A percentile compares a stretch with the other conserved stretches of the same genome.
These are phyloP conservation scores for Fusarium nelsonii DNA, from an alignment of 2,329 filamentous ascomycete genomes.

Conservation along the genomic window DNA sequence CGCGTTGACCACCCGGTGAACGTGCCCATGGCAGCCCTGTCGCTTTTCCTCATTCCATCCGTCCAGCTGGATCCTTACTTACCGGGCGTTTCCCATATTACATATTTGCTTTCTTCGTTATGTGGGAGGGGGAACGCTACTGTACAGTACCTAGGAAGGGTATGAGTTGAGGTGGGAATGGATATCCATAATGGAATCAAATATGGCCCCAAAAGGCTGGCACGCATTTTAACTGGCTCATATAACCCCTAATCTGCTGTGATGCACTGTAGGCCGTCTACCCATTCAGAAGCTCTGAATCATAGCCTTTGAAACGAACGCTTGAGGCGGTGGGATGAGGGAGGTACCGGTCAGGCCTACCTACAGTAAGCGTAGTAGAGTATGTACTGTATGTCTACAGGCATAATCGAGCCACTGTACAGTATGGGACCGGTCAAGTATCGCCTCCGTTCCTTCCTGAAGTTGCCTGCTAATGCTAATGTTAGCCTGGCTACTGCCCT, in stretches of 20 bases:
- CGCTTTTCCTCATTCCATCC: conserved; percentile 35
- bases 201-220: conserved; percentile 34
- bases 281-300: conserved; percentile 32
- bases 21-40: conserved; percentile 26
- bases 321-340: conserved; percentile 27
- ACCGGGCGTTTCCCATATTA: conserved; percentile 9
- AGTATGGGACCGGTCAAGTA: conserved; percentile 21
- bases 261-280: conserved; percentile 38
- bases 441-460: conserved; percentile 43
- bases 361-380: conserved; percentile 1
- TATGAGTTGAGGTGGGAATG: conserved; percentile 7
- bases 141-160: neutral
- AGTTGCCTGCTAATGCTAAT: conserved; percentile 3
- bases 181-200: conserved; percentile 8
- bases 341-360: neutral
- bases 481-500: conserved; percentile 3
- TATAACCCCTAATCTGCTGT: conserved; percentile 23
- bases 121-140: neutral
- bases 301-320: conserved; percentile 11
- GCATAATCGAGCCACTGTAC: conserved; percentile 15
- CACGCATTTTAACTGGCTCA: conserved; percentile 35
- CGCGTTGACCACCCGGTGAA: conserved; percentile 37
- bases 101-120: neutral
- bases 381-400: conserved; percentile 17
- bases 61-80: conserved; percentile 25